Conservation (phyloP, 2,329 filamentous ascomycete genomes). For the Drechslerella dactyloides region DNA sequence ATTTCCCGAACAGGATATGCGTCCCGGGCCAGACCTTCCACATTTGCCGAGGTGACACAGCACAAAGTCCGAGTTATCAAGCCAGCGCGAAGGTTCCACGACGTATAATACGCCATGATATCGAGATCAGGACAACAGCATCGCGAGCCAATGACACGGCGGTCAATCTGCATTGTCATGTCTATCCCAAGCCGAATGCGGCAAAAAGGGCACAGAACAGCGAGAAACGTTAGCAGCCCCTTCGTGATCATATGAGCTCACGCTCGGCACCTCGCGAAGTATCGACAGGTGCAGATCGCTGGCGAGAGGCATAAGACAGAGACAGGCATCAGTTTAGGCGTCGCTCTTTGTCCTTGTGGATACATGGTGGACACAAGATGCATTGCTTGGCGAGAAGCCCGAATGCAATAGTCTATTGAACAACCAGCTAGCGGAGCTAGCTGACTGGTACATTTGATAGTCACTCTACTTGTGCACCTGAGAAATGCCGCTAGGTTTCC, state of each 20-base stretch:
- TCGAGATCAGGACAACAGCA: conserved; percentile 17
- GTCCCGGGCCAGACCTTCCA: conserved; percentile 10
- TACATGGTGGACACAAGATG: conserved; percentile 30
- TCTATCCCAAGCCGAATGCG: neutral
- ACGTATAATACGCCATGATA: conserved; percentile 26
- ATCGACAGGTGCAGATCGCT: conserved; percentile 12
- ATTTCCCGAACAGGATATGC: neutral
- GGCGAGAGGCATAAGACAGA: neutral
- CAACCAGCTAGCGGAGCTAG: too few species aligned
- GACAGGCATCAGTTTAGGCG: neutral
- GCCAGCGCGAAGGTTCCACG: conserved; percentile 2
- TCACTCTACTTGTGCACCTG: neutral
- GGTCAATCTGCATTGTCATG: neutral
- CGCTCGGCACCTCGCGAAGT: conserved; percentile 7
- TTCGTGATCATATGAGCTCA: conserved; percentile 10
- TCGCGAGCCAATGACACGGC: conserved; percentile 12
- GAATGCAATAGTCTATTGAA: conserved; percentile 5
- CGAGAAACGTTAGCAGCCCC: conserved; percentile 6
- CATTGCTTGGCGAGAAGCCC: conserved; percentile 45
- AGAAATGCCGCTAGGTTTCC: conserved; percentile 5
- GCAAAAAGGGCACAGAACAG: neutral
- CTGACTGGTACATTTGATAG: too few species aligned
- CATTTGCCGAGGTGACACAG: conserved; percentile 15
- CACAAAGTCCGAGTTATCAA: conserved; percentile 16
- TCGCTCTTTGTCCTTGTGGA: neutral